Base-by-base conservation (phyloP, 305 asterid species). In the Fraxinus greggii region DNA sequence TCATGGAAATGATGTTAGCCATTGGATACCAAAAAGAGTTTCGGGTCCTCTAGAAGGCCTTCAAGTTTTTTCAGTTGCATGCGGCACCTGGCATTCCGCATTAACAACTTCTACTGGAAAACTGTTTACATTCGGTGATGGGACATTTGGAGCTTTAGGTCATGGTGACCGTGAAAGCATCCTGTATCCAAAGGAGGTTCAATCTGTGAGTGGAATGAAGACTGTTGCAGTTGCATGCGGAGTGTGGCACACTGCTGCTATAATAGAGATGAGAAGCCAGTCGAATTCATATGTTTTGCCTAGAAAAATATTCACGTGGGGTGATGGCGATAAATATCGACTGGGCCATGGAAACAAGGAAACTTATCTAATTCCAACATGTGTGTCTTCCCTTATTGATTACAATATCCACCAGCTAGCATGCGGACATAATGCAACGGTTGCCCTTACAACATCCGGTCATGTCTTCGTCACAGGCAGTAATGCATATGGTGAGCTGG, bases 1-100 rank as follows among this genome's bases (percentile, higher is more conserved):
- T 38, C 98, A 93, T 76, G 98, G 95, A n/a, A 92, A 88, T 79
- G 93, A 94, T 24, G 93, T 89, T 59, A 93, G 98, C 89, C 98
- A 95, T 75, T 95, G 99, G 99, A 87, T 93, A 72, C 99, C 99
- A 0, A 95, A 94, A 35, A 79, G 98, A 63, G 86, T 94, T 87
- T 91, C 95, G 0, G 93, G 98, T n/a, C 83, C 88, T 2, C 78
- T 95, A 61, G 99, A 93, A 85, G 98, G 98, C 35, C 88, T 91
- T 80, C 98, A 94, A 83, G 97, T 95, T 87, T 75, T 91, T 61
- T 87, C 93, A 1, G 90, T 95, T 67, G 95, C 98, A 3, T 94
- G 99, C 82, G 98, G 98, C 19, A 81, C 94, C 1, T 94, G 99
- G 98, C 99, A 95, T 82, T 88, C 98, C 5, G 98, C 97, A n/a